These are phyloP conservation scores for Suhomyces bribrorum DNA, from an alignment of 1,139 yeast species.

Conservation along the genomic window DNA sequence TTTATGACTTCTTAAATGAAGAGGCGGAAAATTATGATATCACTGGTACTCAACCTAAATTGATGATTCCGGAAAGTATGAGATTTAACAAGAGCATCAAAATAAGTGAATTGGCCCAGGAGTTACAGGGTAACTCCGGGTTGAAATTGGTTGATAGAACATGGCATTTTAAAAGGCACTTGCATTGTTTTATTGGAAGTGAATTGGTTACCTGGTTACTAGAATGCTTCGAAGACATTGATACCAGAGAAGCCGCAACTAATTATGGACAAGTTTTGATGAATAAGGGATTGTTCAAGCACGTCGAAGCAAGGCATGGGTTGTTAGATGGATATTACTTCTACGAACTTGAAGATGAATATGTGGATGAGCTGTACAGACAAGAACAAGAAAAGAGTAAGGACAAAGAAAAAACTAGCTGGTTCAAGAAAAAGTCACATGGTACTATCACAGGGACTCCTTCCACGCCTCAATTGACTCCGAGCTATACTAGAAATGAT, in stretches of 20 bases:
- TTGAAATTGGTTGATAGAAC: constrained; percentile 70
- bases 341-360: constrained; percentile 68
- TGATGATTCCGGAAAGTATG: constrained; percentile 36
- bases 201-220: constrained; percentile 86
- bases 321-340: constrained; percentile 92
- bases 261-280: constrained; percentile 74
- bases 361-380: constrained; percentile 37
- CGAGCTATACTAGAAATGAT: constrained; percentile 23
- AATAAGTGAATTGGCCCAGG: constrained; percentile 54
- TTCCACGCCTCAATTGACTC: constrained; percentile 17
- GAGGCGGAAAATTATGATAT: constrained; percentile 37
- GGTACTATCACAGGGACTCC: constrained; percentile 11
- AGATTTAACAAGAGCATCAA: constrained; percentile 40
- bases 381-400: constrained; percentile 11
- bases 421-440: constrained; percentile 36
- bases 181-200: constrained; percentile 79
- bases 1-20: constrained; percentile 66
- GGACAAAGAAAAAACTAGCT: constrained; percentile 17
- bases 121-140: constrained; percentile 67
- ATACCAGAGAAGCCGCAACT: constrained; percentile 79
- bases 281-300: constrained; percentile 70
- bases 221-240: constrained; percentile 75
- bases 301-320: constrained; percentile 80
- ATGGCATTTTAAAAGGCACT: constrained; percentile 87
- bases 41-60: constrained; percentile 38